A percentile compares a stretch with the other conserved stretches of the same genome.
phyloP scores from a whole-genome alignment of 1,139 yeast genomes.

The Saccharomycopsis phalli region DNA sequence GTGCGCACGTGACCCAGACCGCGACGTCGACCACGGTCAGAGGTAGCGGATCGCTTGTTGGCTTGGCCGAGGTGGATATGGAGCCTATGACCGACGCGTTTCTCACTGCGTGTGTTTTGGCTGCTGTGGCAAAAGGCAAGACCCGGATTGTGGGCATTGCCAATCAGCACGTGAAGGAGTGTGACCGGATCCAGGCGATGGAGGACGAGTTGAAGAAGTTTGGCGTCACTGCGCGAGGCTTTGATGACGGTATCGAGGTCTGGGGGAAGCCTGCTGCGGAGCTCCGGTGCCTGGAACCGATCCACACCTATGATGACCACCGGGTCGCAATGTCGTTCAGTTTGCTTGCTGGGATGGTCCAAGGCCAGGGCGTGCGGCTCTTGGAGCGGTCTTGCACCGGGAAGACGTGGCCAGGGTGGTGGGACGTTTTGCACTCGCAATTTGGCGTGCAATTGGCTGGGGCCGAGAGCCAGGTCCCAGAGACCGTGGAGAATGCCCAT shows the following conservation, averaged over 20 bases:
- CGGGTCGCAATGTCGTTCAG: constrained; percentile 98
- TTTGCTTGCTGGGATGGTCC: constrained; percentile 54
- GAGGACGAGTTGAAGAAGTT: constrained; percentile 77
- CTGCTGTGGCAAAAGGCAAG: constrained; percentile 68
- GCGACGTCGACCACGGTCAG: constrained; percentile 81
- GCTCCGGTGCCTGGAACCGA: constrained; percentile 42
- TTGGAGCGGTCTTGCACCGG: constrained; percentile 89
- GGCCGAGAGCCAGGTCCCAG: constrained; percentile 33
- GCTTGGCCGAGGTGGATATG: constrained; percentile 80
- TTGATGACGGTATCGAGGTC: constrained; percentile 87
- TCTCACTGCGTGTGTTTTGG: constrained; percentile 92
- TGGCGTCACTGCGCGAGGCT: constrained; percentile 78
- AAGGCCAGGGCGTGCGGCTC: constrained; percentile 55
- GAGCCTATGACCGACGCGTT: constrained; percentile 99
- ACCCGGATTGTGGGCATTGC: constrained; percentile 94
- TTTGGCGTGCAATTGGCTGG: constrained; percentile 67
- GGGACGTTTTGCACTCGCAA: constrained; percentile 78
- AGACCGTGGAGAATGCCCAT: constrained; percentile 30
- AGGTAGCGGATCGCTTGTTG: constrained; percentile 69
- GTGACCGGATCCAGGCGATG: constrained; percentile 96
- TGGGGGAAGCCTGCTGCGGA: constrained; percentile 48
- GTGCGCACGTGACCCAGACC: constrained; percentile 79
- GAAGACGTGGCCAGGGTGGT: constrained; percentile 99
- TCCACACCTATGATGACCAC: constrained; percentile 81
- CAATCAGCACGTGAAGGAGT: constrained; percentile 94